phyloP scores from a whole-genome alignment of 129 eudicot species.

The Flaveria linearis region DNA sequence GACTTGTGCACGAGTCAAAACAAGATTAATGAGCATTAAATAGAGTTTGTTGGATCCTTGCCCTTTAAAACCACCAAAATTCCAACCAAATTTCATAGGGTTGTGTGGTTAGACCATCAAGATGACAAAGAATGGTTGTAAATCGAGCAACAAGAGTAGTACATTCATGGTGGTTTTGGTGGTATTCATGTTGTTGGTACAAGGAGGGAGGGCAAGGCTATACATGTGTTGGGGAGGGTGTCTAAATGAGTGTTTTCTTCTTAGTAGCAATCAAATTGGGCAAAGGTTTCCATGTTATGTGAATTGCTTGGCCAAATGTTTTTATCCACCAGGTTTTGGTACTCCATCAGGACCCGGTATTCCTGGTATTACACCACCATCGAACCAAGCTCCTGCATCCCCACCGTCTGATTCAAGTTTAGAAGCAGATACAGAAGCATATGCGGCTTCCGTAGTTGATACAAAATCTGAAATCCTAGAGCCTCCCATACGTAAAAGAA shows the following conservation, averaged over 20 bases:
- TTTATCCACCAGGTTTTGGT: slow-evolving; percentile 13
- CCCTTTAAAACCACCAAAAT: neutral
- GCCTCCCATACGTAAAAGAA: neutral
- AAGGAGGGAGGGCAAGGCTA: slow-evolving; percentile 25
- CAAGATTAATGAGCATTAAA: slow-evolving; percentile 20
- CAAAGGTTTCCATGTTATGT: slow-evolving; percentile 29
- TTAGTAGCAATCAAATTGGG: neutral
- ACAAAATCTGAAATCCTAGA: neutral
- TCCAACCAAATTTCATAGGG: neutral
- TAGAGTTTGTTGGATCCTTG: slow-evolving; percentile 9
- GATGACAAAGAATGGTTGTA: slow-evolving; percentile 20
- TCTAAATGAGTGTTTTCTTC: slow-evolving; percentile 29
- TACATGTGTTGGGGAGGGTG: slow-evolving; percentile 37
- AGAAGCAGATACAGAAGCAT: neutral
- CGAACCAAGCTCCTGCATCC: neutral
- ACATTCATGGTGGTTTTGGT: slow-evolving; percentile 8
- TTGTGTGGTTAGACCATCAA: slow-evolving; percentile 4
- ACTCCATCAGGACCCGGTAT: neutral
- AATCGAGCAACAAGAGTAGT: slow-evolving; percentile 3
- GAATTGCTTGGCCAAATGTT: slow-evolving; percentile 23
- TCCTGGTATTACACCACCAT: neutral
- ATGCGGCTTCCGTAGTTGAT: neutral
- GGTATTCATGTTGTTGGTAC: slow-evolving; percentile 23
- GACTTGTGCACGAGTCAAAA: neutral
- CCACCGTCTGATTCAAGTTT: slow-evolving; percentile 19